Evolutionary conservation across 2,329 filamentous ascomycete genomes (phyloP).

Genomic region (Trichoderma hamatum): DNA sequence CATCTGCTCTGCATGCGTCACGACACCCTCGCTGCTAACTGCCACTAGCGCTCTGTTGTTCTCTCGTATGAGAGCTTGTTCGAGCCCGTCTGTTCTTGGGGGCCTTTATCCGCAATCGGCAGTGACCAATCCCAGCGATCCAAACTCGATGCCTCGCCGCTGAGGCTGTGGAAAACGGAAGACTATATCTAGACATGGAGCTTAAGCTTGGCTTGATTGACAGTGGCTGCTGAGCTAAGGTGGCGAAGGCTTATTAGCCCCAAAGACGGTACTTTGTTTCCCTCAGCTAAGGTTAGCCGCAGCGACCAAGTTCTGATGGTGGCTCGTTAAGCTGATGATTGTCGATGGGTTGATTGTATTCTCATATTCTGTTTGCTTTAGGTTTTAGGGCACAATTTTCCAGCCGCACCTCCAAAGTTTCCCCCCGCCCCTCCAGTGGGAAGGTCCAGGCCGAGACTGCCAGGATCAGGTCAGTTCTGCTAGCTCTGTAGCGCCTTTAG

Average conservation of each 20-base stretch:
- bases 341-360: slow-evolving; percentile 3
- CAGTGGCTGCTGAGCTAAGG: slow-evolving; percentile 25
- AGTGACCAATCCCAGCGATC: background rate
- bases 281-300: background rate
- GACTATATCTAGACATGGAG: background rate
- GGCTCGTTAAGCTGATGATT: slow-evolving; percentile 9
- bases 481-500: background rate
- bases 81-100: background rate
- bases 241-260: slow-evolving; percentile 14
- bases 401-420: slow-evolving; percentile 25
- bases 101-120: slow-evolving; percentile 9
- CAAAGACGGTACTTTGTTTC: background rate
- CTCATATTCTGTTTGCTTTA: background rate
- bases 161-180: background rate
- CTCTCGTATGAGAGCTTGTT: background rate
- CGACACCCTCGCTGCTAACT: background rate
- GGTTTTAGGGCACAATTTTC: slow-evolving; percentile 3
- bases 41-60: background rate
- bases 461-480: background rate
- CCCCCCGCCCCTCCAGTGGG: slow-evolving; percentile 13
- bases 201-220: slow-evolving; percentile 1
- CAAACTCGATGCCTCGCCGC: background rate
- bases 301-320: background rate
- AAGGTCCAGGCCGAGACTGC: background rate
- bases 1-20: slow-evolving; percentile 18